phyloP scores from a whole-genome alignment of 352 stramenopile genomes.

The Phytophthora niederhauseri region DNA sequence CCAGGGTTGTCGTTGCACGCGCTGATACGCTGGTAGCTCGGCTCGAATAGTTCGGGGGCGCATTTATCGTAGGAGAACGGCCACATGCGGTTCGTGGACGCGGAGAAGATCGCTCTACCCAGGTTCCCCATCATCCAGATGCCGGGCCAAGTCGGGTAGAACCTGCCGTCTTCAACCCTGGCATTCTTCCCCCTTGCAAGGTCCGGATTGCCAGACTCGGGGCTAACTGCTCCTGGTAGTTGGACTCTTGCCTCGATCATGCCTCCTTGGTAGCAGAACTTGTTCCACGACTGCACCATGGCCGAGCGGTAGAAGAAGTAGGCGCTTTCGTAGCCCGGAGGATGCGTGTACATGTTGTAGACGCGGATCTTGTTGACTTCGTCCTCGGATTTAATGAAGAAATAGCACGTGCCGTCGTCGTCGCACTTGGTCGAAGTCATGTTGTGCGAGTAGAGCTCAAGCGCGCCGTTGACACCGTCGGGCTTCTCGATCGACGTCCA shows the following conservation, averaged over 20 bases:
- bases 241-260: constrained; percentile 90
- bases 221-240: constrained; percentile 81
- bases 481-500: constrained; percentile 96
- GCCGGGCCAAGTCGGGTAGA: constrained; percentile 86
- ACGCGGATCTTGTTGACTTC: constrained; percentile 44
- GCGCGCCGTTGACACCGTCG: constrained; percentile 87
- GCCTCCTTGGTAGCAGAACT: constrained; percentile 95
- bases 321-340: constrained; percentile 46
- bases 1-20: constrained; percentile 91
- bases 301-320: constrained; percentile 61
- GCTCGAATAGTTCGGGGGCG: constrained; percentile 51
- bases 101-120: constrained; percentile 91
- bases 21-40: constrained; percentile 53
- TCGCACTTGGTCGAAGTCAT: constrained; percentile 64
- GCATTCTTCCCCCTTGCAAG: constrained; percentile 28
- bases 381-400: constrained; percentile 46
- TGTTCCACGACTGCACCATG: constrained; percentile 95
- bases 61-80: constrained; percentile 94
- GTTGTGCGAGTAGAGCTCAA: constrained; percentile 93
- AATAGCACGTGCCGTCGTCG: constrained; percentile 46
- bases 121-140: constrained; percentile 96
- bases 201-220: constrained; percentile 49
- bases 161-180: constrained; percentile 59
- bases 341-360: constrained; percentile 61
- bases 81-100: constrained; percentile 92